phyloP scores from a whole-genome alignment of 2,329 filamentous ascomycete species.

The Fusarium agapanthi region DNA sequence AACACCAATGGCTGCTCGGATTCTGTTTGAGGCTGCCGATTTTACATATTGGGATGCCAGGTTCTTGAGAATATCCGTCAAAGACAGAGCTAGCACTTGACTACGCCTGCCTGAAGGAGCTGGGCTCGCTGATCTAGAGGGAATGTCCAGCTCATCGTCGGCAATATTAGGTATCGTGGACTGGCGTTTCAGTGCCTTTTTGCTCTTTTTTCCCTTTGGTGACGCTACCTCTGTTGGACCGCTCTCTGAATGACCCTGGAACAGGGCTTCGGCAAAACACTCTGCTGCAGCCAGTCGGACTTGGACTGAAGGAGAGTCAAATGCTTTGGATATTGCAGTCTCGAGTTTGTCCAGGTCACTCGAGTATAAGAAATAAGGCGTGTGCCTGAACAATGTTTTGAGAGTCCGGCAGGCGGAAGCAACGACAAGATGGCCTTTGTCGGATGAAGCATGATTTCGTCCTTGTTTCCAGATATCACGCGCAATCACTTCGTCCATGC shows the following conservation, averaged over 20 bases:
- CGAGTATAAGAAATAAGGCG: slow-evolving; percentile 85
- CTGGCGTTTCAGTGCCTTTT: slow-evolving; percentile 64
- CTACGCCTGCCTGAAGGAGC: slow-evolving; percentile 74
- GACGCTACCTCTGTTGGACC: slow-evolving; percentile 57
- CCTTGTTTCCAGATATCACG: slow-evolving; percentile 94
- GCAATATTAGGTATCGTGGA: slow-evolving; percentile 68
- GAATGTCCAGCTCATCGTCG: slow-evolving; percentile 78
- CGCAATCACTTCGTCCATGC: slow-evolving; percentile 84
- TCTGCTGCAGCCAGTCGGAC: slow-evolving; percentile 88
- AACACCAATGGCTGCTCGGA: slow-evolving; percentile 83
- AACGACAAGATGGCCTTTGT: slow-evolving; percentile 86
- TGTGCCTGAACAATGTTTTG: slow-evolving; percentile 75
- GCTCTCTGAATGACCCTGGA: slow-evolving; percentile 74
- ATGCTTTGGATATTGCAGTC: slow-evolving; percentile 81
- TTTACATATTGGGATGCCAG: slow-evolving; percentile 84
- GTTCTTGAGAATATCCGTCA: slow-evolving; percentile 80
- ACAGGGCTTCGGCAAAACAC: slow-evolving; percentile 82
- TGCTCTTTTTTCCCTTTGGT: slow-evolving; percentile 75
- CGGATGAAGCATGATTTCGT: slow-evolving; percentile 76
- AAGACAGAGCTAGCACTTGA: slow-evolving; percentile 75
- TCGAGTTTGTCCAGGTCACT: slow-evolving; percentile 92
- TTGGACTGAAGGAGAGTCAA: slow-evolving; percentile 78
- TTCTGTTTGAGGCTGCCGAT: slow-evolving; percentile 79
- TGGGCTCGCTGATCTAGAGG: slow-evolving; percentile 75
- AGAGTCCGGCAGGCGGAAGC: slow-evolving; percentile 82